Evolutionary conservation across 169 alveolate genomes (phyloP).

Genomic region (Cryptosporidium andersoni): DNA sequence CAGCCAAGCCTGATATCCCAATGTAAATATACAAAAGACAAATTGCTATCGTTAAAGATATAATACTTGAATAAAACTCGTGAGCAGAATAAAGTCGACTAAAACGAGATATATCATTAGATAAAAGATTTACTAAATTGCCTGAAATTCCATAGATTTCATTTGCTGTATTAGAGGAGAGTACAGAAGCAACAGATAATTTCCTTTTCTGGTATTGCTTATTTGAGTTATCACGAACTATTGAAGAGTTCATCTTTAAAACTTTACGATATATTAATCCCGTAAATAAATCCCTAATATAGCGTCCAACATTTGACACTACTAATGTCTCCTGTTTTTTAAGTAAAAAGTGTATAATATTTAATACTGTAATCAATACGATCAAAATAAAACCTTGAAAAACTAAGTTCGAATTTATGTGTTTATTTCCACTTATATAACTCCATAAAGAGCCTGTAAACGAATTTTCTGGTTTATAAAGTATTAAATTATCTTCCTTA

Average conservation of each 20-base stretch:
- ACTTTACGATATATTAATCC: slow-evolving; percentile 45
- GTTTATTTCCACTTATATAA: slow-evolving; percentile 20
- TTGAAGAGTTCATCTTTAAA: slow-evolving; percentile 21
- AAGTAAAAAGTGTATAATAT: slow-evolving; percentile 7
- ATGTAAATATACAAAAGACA: slow-evolving; percentile 1
- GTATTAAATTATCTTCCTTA: slow-evolving; percentile 1
- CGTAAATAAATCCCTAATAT: slow-evolving; percentile 29
- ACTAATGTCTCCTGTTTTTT: slow-evolving; percentile 57
- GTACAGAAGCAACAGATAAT: slow-evolving; percentile 27
- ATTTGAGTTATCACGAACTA: slow-evolving; percentile 19
- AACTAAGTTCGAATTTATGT: slow-evolving; percentile 19
- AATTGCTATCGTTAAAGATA: slow-evolving; percentile 16
- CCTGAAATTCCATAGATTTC: slow-evolving; percentile 46
- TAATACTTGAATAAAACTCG: slow-evolving; percentile 48
- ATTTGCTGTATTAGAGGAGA: slow-evolving; percentile 14
- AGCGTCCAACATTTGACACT: slow-evolving; percentile 36
- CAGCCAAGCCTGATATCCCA: slow-evolving; percentile 52
- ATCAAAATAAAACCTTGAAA: slow-evolving; percentile 7
- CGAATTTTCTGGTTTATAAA: neutral
- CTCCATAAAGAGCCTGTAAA: slow-evolving; percentile 21
- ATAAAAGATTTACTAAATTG: slow-evolving; percentile 28
- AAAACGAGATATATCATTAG: slow-evolving; percentile 57
- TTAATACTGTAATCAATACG: slow-evolving; percentile 11
- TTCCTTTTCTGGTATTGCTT: slow-evolving; percentile 1
- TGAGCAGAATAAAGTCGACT: slow-evolving; percentile 35